Percentiles rank a stretch among this genome's conserved stretches.
Conservation (phyloP, 768 basidiomycete species). For the Lyophyllum decastes region DNA sequence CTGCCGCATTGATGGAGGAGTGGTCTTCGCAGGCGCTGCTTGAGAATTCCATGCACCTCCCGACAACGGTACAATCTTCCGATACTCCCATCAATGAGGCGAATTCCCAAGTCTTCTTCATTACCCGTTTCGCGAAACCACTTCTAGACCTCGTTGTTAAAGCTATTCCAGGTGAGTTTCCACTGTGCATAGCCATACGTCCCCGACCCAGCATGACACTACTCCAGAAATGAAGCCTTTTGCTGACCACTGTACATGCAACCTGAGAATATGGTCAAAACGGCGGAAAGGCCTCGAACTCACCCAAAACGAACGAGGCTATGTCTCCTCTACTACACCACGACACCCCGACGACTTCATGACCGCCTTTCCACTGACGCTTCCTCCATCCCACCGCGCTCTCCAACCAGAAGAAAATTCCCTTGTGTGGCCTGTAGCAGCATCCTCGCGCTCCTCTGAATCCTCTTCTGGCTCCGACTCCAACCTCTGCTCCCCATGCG, state of each 20-base stretch:
- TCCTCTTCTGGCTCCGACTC: conserved; percentile 25
- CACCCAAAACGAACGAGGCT: conserved; percentile 32
- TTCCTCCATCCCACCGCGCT: conserved; percentile 25
- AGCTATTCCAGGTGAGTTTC: conserved; percentile 69
- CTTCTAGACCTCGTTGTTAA: conserved; percentile 74
- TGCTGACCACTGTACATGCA: conserved; percentile 65
- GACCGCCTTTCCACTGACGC: conserved; percentile 37
- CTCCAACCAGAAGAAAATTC: conserved; percentile 15
- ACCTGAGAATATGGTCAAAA: conserved; percentile 69
- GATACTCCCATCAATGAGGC: conserved; percentile 63
- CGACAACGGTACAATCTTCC: conserved; percentile 52
- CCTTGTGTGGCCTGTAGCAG: conserved; percentile 21
- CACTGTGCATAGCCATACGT: neutral
- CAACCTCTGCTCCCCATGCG: conserved; percentile 27
- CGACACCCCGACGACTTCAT: conserved; percentile 49
- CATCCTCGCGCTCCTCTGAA: conserved; percentile 25
- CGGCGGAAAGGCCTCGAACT: conserved; percentile 41
- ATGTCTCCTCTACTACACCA: conserved; percentile 57
- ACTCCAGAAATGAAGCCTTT: conserved; percentile 66
- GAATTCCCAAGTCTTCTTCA: conserved; percentile 86
- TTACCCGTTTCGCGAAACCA: conserved; percentile 79
- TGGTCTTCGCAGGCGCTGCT: conserved; percentile 90
- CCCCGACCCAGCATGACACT: neutral
- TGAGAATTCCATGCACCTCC: conserved; percentile 76
- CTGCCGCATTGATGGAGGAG: conserved; percentile 82